These are phyloP conservation scores for Aspergillus funiculosus DNA, from an alignment of 495 filamentous ascomycete species.

Conservation along the genomic window DNA sequence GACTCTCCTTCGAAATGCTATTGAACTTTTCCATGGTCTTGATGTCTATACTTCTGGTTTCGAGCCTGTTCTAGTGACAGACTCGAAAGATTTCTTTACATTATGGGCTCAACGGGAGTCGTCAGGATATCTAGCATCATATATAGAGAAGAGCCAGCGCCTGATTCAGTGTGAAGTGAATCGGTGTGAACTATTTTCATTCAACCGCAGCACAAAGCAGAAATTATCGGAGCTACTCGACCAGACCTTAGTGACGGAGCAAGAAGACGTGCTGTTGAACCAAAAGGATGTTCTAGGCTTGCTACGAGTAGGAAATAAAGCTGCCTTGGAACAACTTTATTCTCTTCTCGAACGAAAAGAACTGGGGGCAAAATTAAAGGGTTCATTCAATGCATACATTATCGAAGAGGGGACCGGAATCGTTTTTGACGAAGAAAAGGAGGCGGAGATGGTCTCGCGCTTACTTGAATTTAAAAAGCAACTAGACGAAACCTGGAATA, in stretches of 20 bases:
- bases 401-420: constrained; percentile 67
- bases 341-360: constrained; percentile 59
- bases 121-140: constrained; percentile 55
- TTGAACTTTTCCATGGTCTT: constrained; percentile 76
- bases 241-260: constrained; percentile 54
- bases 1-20: constrained; percentile 58
- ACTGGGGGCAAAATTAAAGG: constrained; percentile 58
- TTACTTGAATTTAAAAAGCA: constrained; percentile 76
- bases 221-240: constrained; percentile 67
- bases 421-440: constrained; percentile 69
- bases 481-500: constrained; percentile 65
- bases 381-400: constrained; percentile 74
- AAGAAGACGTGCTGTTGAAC: constrained; percentile 56
- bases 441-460: constrained; percentile 80
- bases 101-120: constrained; percentile 60
- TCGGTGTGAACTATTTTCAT: constrained; percentile 69
- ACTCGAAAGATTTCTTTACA: constrained; percentile 59
- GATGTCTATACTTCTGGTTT: constrained; percentile 72
- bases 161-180: constrained; percentile 65
- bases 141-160: constrained; percentile 58
- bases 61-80: constrained; percentile 63
- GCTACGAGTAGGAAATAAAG: constrained; percentile 57
- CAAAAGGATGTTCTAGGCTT: constrained; percentile 59
- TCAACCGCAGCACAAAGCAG: constrained; percentile 76
- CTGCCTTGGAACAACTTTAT: constrained; percentile 70